These are phyloP conservation scores for Phoenix dactylifera DNA, from an alignment of 176 grass and related monocot species.

Conservation along the genomic window DNA sequence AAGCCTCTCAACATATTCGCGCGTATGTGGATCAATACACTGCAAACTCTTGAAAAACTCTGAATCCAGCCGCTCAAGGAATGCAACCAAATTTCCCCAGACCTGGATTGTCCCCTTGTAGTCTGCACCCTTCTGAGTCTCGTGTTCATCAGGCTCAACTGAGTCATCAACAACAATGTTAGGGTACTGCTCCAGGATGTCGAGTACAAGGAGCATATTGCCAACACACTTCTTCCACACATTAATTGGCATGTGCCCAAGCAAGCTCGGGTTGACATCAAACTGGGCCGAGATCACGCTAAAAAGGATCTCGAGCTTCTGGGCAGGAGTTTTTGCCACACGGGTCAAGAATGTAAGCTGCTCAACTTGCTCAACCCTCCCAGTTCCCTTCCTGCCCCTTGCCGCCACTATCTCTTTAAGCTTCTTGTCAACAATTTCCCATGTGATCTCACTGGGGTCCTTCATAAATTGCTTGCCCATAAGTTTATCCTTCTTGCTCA, in stretches of 20 bases:
- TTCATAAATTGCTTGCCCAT: constrained; percentile 87
- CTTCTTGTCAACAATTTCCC: constrained; percentile 88
- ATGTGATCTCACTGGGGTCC: constrained; percentile 90
- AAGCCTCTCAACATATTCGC: constrained; percentile 90
- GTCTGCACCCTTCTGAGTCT: constrained; percentile 75
- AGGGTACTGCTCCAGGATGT: constrained; percentile 80
- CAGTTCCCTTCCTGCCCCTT: constrained; percentile 89
- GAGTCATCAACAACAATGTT: constrained; percentile 82
- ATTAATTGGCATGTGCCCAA: constrained; percentile 86
- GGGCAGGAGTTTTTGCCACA: constrained; percentile 89
- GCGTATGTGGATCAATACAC: constrained; percentile 74
- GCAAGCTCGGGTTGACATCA: constrained; percentile 93
- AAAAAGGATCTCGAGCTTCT: constrained; percentile 88
- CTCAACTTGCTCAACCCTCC: constrained; percentile 88
- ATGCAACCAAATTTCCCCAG: constrained; percentile 77
- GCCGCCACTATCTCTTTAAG: constrained; percentile 80
- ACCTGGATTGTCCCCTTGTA: constrained; percentile 60
- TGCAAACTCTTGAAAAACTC: constrained; percentile 91
- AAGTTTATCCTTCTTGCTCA: constrained; percentile 61
- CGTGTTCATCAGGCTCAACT: constrained; percentile 61
- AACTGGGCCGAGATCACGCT: constrained; percentile 91
- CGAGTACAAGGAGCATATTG: constrained; percentile 84
- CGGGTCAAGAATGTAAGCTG: constrained; percentile 82
- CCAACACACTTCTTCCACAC: constrained; percentile 90
- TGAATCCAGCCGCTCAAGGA: constrained; percentile 80